These are phyloP conservation scores for Ascochyta koolunga DNA, from an alignment of 2,329 filamentous ascomycete species.

Conservation along the genomic window DNA sequence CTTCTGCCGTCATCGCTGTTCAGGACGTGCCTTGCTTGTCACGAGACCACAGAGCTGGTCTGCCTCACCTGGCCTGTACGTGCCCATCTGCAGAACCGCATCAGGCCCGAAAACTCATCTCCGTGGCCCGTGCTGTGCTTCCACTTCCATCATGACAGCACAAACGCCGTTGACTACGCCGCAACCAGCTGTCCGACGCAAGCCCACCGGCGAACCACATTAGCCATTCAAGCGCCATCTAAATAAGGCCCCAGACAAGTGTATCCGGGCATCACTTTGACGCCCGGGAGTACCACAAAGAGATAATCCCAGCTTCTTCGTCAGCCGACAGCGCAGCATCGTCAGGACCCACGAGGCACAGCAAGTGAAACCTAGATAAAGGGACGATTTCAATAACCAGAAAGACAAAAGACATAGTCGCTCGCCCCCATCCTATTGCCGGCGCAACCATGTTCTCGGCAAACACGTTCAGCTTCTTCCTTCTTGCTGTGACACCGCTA, in stretches of 20 bases:
- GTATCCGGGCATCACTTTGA: slow-evolving; percentile 15
- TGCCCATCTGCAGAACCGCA: background rate
- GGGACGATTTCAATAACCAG: background rate
- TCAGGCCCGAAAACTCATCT: background rate
- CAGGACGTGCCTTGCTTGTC: background rate
- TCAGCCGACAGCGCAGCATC: background rate
- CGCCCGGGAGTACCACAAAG: slow-evolving; percentile 8
- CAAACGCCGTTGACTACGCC: slow-evolving; percentile 8
- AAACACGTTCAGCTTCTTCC: slow-evolving; percentile 1
- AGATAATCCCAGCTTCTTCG: background rate
- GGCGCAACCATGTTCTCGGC: background rate
- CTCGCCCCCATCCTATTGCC: background rate
- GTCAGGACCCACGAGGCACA: slow-evolving; percentile 9
- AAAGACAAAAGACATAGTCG: background rate
- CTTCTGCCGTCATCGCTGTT: background rate
- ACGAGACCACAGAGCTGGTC: background rate
- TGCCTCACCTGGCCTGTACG: too few relatives aligned
- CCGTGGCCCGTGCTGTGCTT: background rate
- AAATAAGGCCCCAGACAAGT: background rate
- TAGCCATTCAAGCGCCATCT: slow-evolving; percentile 12
- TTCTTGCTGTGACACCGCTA: background rate
- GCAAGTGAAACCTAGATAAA: slow-evolving; percentile 17
- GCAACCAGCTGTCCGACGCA: slow-evolving; percentile 11
- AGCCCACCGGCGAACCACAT: slow-evolving; percentile 10
- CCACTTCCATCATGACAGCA: slow-evolving; percentile 1